phyloP scores from a whole-genome alignment of 352 stramenopile genomes.

The Saprolegnia parasitica region DNA sequence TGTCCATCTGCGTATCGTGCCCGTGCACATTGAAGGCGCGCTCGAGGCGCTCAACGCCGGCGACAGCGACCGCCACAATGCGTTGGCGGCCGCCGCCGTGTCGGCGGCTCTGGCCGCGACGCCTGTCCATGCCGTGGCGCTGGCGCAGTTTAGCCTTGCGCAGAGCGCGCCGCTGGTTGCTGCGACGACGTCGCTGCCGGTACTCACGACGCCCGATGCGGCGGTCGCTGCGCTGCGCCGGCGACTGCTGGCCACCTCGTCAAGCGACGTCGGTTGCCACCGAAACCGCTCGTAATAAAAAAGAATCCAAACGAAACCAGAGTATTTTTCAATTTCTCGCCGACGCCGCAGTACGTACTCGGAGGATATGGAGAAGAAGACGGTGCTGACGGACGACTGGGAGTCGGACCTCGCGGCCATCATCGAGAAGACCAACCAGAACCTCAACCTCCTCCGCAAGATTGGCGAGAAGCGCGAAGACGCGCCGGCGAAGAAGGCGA shows the following conservation, averaged over 20 bases:
- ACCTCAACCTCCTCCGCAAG: slow-evolving; percentile 74
- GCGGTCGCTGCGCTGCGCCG: background rate
- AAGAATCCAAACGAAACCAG: background rate
- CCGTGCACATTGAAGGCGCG: slow-evolving; percentile 3
- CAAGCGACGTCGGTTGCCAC: background rate
- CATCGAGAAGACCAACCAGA: slow-evolving; percentile 86
- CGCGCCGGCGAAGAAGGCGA: background rate
- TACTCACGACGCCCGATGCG: background rate
- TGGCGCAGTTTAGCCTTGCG: slow-evolving; percentile 14
- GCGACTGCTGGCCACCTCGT: background rate
- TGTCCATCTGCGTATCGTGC: background rate
- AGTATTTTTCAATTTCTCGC: too few species aligned
- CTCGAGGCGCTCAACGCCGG: slow-evolving; percentile 8
- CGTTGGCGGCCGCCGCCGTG: background rate
- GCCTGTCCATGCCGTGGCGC: background rate
- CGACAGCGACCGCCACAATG: background rate
- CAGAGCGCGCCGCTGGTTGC: background rate
- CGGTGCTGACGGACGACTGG: slow-evolving; percentile 45
- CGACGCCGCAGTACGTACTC: background rate
- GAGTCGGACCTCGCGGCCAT: slow-evolving; percentile 79
- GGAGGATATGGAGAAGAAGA: slow-evolving; percentile 20
- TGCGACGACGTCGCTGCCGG: background rate
- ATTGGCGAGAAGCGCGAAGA: slow-evolving; percentile 70
- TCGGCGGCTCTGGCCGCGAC: background rate
- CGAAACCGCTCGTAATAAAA: background rate